phyloP scores from a whole-genome alignment of 495 filamentous ascomycete genomes.

The Amphirosellinia nigrospora region DNA sequence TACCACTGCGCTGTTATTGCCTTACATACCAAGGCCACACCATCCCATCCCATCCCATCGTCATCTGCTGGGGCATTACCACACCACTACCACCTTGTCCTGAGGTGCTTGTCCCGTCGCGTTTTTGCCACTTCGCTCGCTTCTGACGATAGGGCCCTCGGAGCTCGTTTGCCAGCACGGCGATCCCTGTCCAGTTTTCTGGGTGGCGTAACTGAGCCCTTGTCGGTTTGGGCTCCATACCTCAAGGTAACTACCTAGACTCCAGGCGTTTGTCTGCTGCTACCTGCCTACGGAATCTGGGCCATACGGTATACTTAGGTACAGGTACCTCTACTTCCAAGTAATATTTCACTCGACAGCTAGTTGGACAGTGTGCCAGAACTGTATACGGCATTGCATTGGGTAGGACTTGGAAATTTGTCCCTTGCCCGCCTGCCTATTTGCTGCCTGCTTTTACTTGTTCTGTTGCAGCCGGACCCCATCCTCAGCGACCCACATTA shows the following conservation, averaged over 20 bases:
- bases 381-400: not conserved
- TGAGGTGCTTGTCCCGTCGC: not conserved
- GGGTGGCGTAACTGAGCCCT: conserved; percentile 40
- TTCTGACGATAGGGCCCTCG: conserved; percentile 13
- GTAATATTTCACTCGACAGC: too few relatives aligned
- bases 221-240: conserved; percentile 26
- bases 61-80: conserved; percentile 1
- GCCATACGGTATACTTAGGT: not conserved
- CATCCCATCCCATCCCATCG: too few relatives aligned
- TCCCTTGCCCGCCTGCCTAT: conserved; percentile 17
- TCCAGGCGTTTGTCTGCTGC: not conserved
- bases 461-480: conserved; percentile 33
- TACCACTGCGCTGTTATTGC: not conserved
- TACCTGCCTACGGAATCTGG: conserved; percentile 2
- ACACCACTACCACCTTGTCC: not conserved
- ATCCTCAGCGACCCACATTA: conserved; percentile 31
- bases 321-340: not conserved
- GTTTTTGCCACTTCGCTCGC: conserved; percentile 16
- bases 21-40: not conserved
- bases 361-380: conserved; percentile 8
- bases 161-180: not conserved
- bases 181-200: conserved; percentile 36
- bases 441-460: conserved; percentile 29
- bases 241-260: too few relatives aligned
- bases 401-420: conserved; percentile 9